Conservation (phyloP, 768 basidiomycete species). For the Phlegmacium glaucopus region DNA sequence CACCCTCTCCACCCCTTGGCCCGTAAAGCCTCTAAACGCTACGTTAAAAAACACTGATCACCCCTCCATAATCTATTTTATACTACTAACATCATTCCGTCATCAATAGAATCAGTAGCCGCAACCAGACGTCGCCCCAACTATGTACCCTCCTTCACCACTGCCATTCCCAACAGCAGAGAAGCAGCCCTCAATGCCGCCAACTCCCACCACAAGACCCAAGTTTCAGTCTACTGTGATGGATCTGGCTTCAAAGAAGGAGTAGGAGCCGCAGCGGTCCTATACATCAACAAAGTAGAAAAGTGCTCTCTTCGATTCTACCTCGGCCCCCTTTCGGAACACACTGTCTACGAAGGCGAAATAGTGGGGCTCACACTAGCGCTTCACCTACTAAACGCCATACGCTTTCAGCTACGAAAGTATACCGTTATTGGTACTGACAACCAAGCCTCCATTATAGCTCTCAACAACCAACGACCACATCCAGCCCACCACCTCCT, state of each 20-base stretch:
- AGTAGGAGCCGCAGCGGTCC: constrained; percentile 12
- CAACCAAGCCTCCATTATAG: not conserved
- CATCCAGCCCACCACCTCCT: not conserved
- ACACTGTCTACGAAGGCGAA: constrained; percentile 10
- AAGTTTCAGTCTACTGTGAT: constrained; percentile 13
- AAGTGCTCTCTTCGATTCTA: not conserved
- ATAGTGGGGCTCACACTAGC: not conserved
- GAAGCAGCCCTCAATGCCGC: constrained; percentile 8
- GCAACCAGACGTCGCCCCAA: not conserved
- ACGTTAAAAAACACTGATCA: constrained; percentile 4
- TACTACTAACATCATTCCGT: not conserved
- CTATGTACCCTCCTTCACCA: not conserved
- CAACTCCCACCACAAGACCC: constrained; percentile 1
- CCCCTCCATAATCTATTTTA: constrained; percentile 1
- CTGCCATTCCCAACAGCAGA: constrained; percentile 5
- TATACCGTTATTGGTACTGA: not conserved
- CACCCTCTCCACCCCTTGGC: constrained; percentile 17
- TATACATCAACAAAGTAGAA: not conserved
- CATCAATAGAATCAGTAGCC: constrained; percentile 8
- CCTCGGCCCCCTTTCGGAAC: constrained; percentile 3
- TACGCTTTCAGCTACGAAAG: not conserved
- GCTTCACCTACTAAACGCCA: not conserved
- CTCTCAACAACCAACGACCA: too few relatives aligned
- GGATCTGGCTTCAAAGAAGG: constrained; percentile 11
- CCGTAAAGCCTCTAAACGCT: not conserved